phyloP scores from a whole-genome alignment of 164 flowering plant genomes.

The Cinnamomum chago region DNA sequence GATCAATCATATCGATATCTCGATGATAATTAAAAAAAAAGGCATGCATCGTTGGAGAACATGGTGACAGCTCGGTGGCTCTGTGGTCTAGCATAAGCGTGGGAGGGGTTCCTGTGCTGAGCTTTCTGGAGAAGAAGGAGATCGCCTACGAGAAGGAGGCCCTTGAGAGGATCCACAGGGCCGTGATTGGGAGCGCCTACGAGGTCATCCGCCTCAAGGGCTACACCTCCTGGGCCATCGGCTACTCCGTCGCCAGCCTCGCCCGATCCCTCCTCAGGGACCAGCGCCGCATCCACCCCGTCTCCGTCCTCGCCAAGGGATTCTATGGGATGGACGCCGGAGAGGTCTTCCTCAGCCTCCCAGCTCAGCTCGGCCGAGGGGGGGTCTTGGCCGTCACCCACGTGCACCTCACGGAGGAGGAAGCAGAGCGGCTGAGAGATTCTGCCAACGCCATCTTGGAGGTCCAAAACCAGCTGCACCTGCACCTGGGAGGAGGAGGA shows the following conservation, averaged over 20 bases:
- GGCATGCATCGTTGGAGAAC: slow-evolving; percentile 82
- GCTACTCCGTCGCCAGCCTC: slow-evolving; percentile 71
- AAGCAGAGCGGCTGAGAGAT: slow-evolving; percentile 38
- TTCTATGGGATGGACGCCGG: slow-evolving; percentile 60
- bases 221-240: slow-evolving; percentile 89
- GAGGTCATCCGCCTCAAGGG: slow-evolving; percentile 78
- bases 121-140: slow-evolving; percentile 61
- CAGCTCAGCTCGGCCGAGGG: slow-evolving; percentile 63
- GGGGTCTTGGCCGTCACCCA: slow-evolving; percentile 66
- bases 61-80: slow-evolving; percentile 92
- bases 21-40: neutral
- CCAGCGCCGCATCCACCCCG: slow-evolving; percentile 76
- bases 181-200: slow-evolving; percentile 58
- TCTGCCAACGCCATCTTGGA: slow-evolving; percentile 55
- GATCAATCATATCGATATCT: too few relatives aligned
- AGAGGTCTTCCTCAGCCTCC: slow-evolving; percentile 75
- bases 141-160: slow-evolving; percentile 61
- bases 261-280: slow-evolving; percentile 59
- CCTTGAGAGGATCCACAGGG: slow-evolving; percentile 58
- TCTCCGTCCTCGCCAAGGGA: slow-evolving; percentile 68
- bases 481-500: too few relatives aligned
- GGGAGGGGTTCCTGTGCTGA: slow-evolving; percentile 76
- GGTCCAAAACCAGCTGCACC: slow-evolving; percentile 48
- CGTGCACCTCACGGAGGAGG: slow-evolving; percentile 60
- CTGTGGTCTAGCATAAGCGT: slow-evolving; percentile 90